Evolutionary conservation across 2,329 filamentous ascomycete genomes (phyloP).

Genomic region (Colletotrichum sp.): DNA sequence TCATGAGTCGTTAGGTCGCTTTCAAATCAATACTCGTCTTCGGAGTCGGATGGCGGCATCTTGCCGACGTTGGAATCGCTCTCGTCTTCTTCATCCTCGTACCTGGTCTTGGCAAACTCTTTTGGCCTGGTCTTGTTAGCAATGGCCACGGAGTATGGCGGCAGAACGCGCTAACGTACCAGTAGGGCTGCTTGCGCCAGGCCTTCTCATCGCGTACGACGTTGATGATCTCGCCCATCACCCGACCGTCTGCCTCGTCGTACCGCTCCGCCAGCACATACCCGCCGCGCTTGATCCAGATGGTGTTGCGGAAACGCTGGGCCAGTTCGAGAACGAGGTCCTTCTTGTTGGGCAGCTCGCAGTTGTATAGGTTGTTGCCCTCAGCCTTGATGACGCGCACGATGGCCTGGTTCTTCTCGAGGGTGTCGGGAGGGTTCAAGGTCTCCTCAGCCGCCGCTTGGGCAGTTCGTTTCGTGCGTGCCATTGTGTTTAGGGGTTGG

Average conservation of each 20-base stretch:
- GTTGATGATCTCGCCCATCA: constrained; percentile 89
- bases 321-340: constrained; percentile 81
- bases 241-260: constrained; percentile 75
- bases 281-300: constrained; percentile 90
- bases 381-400: constrained; percentile 82
- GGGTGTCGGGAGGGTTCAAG: constrained; percentile 62
- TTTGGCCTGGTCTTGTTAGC: constrained; percentile 66
- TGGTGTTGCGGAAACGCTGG: constrained; percentile 84
- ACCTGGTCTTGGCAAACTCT: constrained; percentile 74
- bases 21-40: constrained; percentile 58
- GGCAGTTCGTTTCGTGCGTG: constrained; percentile 69
- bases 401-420: constrained; percentile 68
- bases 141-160: neutral
- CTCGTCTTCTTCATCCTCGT: constrained; percentile 72
- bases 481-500: constrained; percentile 30
- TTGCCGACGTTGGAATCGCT: constrained; percentile 83
- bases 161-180: constrained; percentile 55
- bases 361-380: constrained; percentile 88
- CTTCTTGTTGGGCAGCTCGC: constrained; percentile 71
- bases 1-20: neutral
- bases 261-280: constrained; percentile 82
- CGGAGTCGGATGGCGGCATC: constrained; percentile 83
- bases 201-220: constrained; percentile 89
- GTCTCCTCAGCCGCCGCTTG: constrained; percentile 79
- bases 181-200: constrained; percentile 90